phyloP scores from a whole-genome alignment of 805 yeast species.

The Barnettozyma californica region DNA sequence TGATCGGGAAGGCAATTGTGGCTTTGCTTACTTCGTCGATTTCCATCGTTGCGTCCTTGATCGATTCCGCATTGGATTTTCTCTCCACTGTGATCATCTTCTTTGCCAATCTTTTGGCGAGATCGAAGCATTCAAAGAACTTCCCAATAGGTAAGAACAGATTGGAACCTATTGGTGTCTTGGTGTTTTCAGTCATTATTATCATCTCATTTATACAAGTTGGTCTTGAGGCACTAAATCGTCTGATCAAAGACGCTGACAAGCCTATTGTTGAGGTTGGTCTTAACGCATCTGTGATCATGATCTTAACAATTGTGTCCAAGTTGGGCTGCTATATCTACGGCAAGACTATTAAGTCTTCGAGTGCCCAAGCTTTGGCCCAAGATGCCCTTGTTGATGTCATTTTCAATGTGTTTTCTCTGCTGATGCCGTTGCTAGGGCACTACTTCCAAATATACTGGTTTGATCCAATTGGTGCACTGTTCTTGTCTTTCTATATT shows the following conservation, averaged over 20 bases:
- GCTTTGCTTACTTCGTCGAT: slow-evolving; percentile 63
- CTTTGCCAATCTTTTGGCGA: slow-evolving; percentile 48
- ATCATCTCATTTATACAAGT: slow-evolving; percentile 70
- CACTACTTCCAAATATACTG: slow-evolving; percentile 51
- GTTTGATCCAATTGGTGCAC: slow-evolving; percentile 74
- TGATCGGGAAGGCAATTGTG: slow-evolving; percentile 56
- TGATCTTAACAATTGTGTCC: slow-evolving; percentile 55
- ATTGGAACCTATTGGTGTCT: slow-evolving; percentile 73
- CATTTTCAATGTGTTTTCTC: slow-evolving; percentile 64
- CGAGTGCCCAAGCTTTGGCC: slow-evolving; percentile 72
- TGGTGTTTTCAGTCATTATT: slow-evolving; percentile 67
- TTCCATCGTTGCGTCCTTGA: slow-evolving; percentile 72
- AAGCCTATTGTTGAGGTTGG: slow-evolving; percentile 45
- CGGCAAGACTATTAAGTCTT: slow-evolving; percentile 55
- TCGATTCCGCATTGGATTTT: slow-evolving; percentile 71
- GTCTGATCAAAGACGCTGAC: slow-evolving; percentile 34
- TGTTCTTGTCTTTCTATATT: slow-evolving; percentile 55
- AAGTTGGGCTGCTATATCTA: slow-evolving; percentile 59
- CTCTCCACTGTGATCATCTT: slow-evolving; percentile 70
- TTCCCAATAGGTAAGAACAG: slow-evolving; percentile 72
- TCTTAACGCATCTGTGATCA: slow-evolving; percentile 46
- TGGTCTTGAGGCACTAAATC: slow-evolving; percentile 54
- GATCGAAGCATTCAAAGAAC: slow-evolving; percentile 39
- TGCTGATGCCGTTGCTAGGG: slow-evolving; percentile 65
- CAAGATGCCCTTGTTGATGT: slow-evolving; percentile 81